These are phyloP conservation scores for Leccinum variabile DNA, from an alignment of 1,284 basidiomycete species.

Conservation along the genomic window DNA sequence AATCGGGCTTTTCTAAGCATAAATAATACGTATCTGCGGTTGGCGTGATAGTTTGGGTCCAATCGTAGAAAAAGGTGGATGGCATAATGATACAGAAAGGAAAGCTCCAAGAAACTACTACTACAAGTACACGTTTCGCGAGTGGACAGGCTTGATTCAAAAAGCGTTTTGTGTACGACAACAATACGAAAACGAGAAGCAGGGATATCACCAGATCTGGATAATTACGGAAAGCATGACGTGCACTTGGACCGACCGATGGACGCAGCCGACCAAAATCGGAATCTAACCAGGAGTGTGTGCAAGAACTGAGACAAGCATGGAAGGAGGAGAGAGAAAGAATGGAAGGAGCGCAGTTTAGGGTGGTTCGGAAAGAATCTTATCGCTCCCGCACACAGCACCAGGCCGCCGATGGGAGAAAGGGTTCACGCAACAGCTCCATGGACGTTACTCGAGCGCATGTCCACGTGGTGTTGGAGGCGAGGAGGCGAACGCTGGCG, in stretches of 20 bases:
- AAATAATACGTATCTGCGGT: constrained; percentile 22
- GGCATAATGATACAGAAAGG: constrained; percentile 30
- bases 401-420: constrained; percentile 19
- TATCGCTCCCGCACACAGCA: constrained; percentile 14
- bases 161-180: constrained; percentile 28
- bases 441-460: constrained; percentile 33
- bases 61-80: constrained; percentile 17
- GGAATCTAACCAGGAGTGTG: constrained; percentile 19
- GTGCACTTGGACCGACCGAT: constrained; percentile 5
- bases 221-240: constrained; percentile 20
- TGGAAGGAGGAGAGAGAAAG: not conserved
- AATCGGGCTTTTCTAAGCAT: constrained; percentile 23
- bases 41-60: constrained; percentile 10
- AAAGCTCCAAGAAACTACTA: constrained; percentile 30
- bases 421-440: constrained; percentile 32
- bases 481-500: constrained; percentile 37
- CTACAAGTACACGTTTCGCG: constrained; percentile 25
- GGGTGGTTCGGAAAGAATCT: not conserved
- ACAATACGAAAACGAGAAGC: constrained; percentile 24
- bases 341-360: constrained; percentile 13
- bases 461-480: constrained; percentile 35
- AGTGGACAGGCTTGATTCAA: constrained; percentile 13
- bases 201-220: constrained; percentile 16
- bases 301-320: constrained; percentile 21
- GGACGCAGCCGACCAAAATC: constrained; percentile 11